phyloP scores from a whole-genome alignment of 768 basidiomycete genomes.

The Stropharia rugosoannulata region DNA sequence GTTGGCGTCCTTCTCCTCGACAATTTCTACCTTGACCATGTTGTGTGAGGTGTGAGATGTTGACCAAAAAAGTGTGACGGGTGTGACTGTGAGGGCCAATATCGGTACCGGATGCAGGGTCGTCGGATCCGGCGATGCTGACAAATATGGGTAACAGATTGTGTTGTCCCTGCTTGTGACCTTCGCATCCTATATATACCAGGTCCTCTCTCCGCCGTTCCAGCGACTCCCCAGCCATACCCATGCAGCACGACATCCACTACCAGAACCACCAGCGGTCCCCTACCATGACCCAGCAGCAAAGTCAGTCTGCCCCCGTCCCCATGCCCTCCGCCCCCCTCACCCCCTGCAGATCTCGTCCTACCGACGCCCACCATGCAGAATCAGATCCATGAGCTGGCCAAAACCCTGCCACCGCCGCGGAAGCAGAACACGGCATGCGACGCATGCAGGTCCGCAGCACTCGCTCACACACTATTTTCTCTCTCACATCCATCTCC shows the following conservation, averaged over 20 bases:
- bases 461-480: neutral
- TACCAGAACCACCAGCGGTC: constrained; percentile 17
- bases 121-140: constrained; percentile 24
- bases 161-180: constrained; percentile 22
- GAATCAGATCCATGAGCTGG: constrained; percentile 80
- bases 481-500: constrained; percentile 15
- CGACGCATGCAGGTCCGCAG: constrained; percentile 79
- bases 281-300: constrained; percentile 25
- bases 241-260: constrained; percentile 35
- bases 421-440: constrained; percentile 93
- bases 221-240: constrained; percentile 16
- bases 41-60: constrained; percentile 16
- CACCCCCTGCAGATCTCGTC: constrained; percentile 46
- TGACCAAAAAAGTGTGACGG: constrained; percentile 22
- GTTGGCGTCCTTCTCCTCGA: constrained; percentile 76
- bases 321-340: constrained; percentile 11
- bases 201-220: constrained; percentile 16
- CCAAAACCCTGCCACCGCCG: constrained; percentile 79
- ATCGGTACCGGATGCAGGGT: constrained; percentile 24
- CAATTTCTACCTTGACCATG: constrained; percentile 95
- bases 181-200: constrained; percentile 35
- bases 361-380: constrained; percentile 69
- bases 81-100: constrained; percentile 12
- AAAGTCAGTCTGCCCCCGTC: constrained; percentile 28
- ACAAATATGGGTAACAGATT: constrained; percentile 22